Evolutionary conservation across 2,329 filamentous ascomycete genomes (phyloP), one percentile per base, ranked within the genome.

Genomic region (Verticillium albo-atrum): DNA sequence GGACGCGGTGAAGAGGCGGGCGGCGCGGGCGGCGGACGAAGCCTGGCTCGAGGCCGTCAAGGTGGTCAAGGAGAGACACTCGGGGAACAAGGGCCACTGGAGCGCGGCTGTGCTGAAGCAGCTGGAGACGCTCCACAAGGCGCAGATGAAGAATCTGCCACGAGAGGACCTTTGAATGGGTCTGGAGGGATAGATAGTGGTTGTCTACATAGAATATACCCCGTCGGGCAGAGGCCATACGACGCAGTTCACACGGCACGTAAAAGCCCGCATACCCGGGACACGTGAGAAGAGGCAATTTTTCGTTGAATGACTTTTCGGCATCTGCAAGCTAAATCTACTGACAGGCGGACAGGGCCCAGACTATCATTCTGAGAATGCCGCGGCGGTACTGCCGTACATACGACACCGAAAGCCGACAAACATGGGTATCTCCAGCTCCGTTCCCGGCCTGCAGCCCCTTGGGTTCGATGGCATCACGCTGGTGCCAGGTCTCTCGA

Each of bases 101-200:
- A 64, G 62, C 51, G 54, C 28, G 35, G 61, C 60, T 26, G 28
- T 64, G 17, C 56, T 55, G 14, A 37, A 58, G 30, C 59, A 61
- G 50, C 27, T 64, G 14, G 61, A 63, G 20, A 55, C 57, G 54
- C 59, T 61, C 20, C 61, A 63, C 51, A 57, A 58, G 53, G 54
- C 53, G 57, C 61, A 65, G 58, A 6, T 62, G 57, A 64, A 60
- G 54, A n/a, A 30, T 26, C 32, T 62, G 37, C 57, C 37, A 3
- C 63, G 61, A 61, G 66, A 71, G 67, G 68, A 67, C 65, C 63
- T 62, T 68, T 71, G 51, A 53, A 26, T n/a, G 4, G 20, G 23
- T 12, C 17, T 23, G 7, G 42, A 47, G 20, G 4, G 68, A 71
- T 68, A 32, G 30, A 12, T 47, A 23, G 25, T 7, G 7, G 20